Evolutionary conservation across 2,329 filamentous ascomycete genomes (phyloP).

Genomic region (Zymoseptoria brevis): DNA sequence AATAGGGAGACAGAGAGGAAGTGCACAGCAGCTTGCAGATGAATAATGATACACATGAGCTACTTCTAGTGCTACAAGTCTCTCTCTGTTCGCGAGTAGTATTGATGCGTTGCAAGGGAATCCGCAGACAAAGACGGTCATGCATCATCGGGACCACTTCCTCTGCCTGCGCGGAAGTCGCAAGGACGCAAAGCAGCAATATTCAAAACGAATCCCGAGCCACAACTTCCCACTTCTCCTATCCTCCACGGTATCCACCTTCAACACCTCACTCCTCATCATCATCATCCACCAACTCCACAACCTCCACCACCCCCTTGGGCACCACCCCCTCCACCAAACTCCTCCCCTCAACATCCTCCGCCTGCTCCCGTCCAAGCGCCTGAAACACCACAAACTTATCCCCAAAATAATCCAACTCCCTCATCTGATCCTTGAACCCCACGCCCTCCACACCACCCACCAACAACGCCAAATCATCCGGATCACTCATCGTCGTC

Average conservation of each 20-base stretch:
- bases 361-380: conserved; percentile 6
- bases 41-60: not conserved
- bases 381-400: conserved; percentile 25
- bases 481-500: conserved; percentile 10
- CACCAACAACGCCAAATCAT: conserved; percentile 22
- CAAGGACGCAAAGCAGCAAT: not conserved
- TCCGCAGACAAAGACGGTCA: not conserved
- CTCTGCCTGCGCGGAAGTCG: not conserved
- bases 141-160: not conserved
- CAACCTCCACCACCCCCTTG: conserved; percentile 11
- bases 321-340: conserved; percentile 13
- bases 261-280: not conserved
- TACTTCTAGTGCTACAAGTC: not conserved
- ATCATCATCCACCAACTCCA: conserved; percentile 8
- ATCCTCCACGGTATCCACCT: not conserved
- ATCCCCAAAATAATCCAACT: conserved; percentile 27
- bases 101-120: not conserved
- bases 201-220: not conserved
- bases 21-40: not conserved
- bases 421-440: conserved; percentile 16
- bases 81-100: not conserved
- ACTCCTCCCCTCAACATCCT: conserved; percentile 7
- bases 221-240: not conserved
- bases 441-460: conserved; percentile 16
- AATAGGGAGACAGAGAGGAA: not conserved